Base-by-base conservation (phyloP, 1,284 basidiomycete genomes). In the Tilletiaria anomala region DNA sequence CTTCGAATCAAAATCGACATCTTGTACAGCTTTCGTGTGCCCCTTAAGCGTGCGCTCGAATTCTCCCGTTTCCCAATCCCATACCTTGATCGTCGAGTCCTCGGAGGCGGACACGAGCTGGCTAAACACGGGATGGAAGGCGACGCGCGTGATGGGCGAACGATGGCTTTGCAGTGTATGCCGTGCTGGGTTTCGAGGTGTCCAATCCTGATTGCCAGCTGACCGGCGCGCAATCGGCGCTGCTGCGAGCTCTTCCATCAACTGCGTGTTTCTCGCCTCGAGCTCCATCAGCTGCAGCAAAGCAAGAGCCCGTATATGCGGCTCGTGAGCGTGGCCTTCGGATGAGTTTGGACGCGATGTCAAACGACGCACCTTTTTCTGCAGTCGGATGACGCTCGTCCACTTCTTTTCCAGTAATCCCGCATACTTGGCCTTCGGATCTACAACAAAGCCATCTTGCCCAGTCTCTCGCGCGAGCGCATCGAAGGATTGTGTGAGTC, bases 21-120 rank as follows among this genome's bases (percentile, higher is more conserved):
- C 84, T 64, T 78, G 78, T 15, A 91, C 80, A 15, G 81, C 76
- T 63, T 84, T 85, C 26, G 86, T 89, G 70, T 91, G 86, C 0
- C 86, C 84, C 69, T 89, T 91, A 45, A 91, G 70, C 6, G 87
- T 89, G 45, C 83, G 71, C 67, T 91, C 87, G 58, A 88, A 82
- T 53, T 89, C 86, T 19, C 86, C 86, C 29, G 82, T 82, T 65
- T 91, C 86, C 85, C 86, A 91, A 63, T 91, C 86, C 85, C 86
- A 89, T 39, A 91, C 77, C 70, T 89, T 89, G 56, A 89, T 76
- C 2, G 79, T 85, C 26, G 82, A 74, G 61, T 91, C 86, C 61
- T 88, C 86, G 54, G 81, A 83, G 4, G 83, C 84, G 21, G 79
- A 82, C 8, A 82, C 86, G 22, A 89, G 68, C 12, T 83, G 72